These are phyloP conservation scores for Penicillium manginii DNA, from an alignment of 495 filamentous ascomycete species.

Conservation along the genomic window DNA sequence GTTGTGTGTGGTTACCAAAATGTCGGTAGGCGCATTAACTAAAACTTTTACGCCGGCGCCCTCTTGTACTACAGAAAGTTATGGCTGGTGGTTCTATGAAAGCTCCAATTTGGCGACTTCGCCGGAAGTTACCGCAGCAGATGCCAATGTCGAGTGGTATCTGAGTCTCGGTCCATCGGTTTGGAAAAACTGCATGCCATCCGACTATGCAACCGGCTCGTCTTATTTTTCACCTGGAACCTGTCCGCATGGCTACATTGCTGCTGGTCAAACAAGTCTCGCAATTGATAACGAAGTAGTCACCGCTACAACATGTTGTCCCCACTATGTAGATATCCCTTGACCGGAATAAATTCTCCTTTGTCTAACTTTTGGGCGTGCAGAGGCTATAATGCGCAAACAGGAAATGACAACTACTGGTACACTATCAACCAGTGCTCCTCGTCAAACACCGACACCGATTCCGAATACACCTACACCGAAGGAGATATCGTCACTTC, in stretches of 20 bases:
- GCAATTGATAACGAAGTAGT: not conserved
- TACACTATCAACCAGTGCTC: slow-evolving; percentile 8
- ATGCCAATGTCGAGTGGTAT: not conserved
- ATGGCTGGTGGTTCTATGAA: slow-evolving; percentile 1
- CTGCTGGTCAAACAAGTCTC: slow-evolving; percentile 8
- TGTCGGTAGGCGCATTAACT: not conserved
- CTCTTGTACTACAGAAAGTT: not conserved
- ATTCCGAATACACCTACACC: slow-evolving; percentile 6
- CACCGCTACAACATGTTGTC: slow-evolving; percentile 8
- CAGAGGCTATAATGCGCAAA: slow-evolving; percentile 12
- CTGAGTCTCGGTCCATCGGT: slow-evolving; percentile 4
- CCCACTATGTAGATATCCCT: not conserved
- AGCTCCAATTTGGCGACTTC: not conserved
- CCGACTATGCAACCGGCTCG: not conserved
- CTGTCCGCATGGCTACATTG: slow-evolving; percentile 12
- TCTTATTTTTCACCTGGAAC: slow-evolving; percentile 18
- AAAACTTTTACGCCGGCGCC: not conserved
- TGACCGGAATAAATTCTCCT: not conserved
- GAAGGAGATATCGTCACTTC: not conserved
- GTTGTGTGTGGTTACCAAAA: not conserved
- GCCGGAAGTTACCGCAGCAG: not conserved
- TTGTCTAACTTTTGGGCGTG: not conserved
- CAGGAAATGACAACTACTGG: slow-evolving; percentile 2
- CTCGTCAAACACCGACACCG: slow-evolving; percentile 8
- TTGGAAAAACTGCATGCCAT: slow-evolving; percentile 5